Evolutionary conservation across 2,329 filamentous ascomycete species (phyloP).

Genomic region (Calonectria pseudoturangicola): DNA sequence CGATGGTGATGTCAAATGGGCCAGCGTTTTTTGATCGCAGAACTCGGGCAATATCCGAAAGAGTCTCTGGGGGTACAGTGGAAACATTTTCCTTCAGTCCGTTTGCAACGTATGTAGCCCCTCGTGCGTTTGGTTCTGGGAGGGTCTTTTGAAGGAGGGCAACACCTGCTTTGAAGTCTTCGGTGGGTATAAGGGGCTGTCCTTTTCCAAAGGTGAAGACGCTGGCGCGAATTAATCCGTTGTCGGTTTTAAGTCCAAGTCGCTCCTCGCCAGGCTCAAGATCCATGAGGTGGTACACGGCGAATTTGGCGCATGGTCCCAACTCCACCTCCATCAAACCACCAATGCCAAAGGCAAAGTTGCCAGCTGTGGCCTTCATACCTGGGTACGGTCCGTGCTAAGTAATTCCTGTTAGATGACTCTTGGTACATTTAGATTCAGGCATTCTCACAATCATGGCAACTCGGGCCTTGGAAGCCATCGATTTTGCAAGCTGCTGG

Average conservation of each 20-base stretch:
- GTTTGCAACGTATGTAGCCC: accelerated
- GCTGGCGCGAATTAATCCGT: conserved; percentile 1
- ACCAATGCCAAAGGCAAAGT: conserved; percentile 64
- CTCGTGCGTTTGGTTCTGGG: background rate
- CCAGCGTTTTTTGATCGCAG: conserved; percentile 69
- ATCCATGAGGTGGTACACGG: conserved; percentile 70
- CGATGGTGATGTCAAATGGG: conserved; percentile 69
- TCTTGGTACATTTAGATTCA: accelerated
- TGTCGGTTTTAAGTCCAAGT: background rate
- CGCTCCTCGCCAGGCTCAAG: conserved; percentile 55
- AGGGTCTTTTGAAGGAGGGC: background rate
- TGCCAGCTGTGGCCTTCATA: conserved; percentile 72
- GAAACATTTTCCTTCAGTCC: accelerated
- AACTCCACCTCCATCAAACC: conserved; percentile 55
- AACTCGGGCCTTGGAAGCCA: conserved; percentile 55
- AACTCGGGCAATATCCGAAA: conserved; percentile 62
- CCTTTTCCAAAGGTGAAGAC: conserved; percentile 37
- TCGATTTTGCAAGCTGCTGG: conserved; percentile 65
- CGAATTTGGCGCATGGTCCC: conserved; percentile 65
- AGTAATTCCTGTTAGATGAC: background rate
- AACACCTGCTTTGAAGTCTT: background rate
- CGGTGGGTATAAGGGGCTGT: accelerated
- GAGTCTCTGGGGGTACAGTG: conserved; percentile 5
- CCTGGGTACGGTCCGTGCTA: conserved; percentile 68
- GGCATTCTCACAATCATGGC: conserved; percentile 53